Conservation (phyloP, 164 flowering plant species). For the Macadamia integrifolia region DNA sequence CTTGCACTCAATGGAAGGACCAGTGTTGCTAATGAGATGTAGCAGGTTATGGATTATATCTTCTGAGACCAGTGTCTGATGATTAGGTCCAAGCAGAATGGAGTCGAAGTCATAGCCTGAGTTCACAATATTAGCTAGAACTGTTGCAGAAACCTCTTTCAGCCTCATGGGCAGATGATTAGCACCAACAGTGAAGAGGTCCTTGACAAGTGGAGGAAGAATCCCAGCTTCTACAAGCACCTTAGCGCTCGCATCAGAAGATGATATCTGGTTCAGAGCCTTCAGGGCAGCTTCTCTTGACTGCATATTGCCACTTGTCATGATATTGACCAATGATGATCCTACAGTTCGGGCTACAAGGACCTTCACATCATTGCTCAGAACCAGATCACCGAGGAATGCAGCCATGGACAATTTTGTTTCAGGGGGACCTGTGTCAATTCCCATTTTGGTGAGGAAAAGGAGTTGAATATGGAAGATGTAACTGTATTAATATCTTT, state of each 20-base stretch:
- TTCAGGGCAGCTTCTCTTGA: constrained; percentile 84
- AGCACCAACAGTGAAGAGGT: constrained; percentile 72
- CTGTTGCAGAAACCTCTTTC: constrained; percentile 91
- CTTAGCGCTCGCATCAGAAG: constrained; percentile 70
- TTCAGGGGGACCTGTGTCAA: constrained; percentile 71
- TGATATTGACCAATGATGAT: constrained; percentile 54
- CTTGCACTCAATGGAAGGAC: constrained; percentile 92
- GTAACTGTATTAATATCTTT: background rate
- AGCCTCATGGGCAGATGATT: constrained; percentile 80
- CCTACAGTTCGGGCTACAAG: constrained; percentile 74
- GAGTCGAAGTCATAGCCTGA: constrained; percentile 63
- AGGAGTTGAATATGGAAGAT: too few relatives aligned
- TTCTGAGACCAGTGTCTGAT: constrained; percentile 86
- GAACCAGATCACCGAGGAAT: constrained; percentile 72
- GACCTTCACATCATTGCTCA: constrained; percentile 78
- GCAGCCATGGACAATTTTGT: constrained; percentile 80
- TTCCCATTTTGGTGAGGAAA: background rate
- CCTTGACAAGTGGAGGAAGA: constrained; percentile 81
- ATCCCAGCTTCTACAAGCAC: constrained; percentile 77
- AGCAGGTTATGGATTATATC: constrained; percentile 74
- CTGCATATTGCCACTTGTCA: constrained; percentile 59
- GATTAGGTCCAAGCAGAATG: constrained; percentile 60
- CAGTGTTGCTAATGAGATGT: constrained; percentile 93
- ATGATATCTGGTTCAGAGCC: constrained; percentile 85
- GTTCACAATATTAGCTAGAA: constrained; percentile 79